A percentile compares a stretch with the other conserved stretches of the same genome.
These are phyloP conservation scores for Talaromyces ruber DNA, from an alignment of 495 filamentous ascomycete species.

Conservation along the genomic window DNA sequence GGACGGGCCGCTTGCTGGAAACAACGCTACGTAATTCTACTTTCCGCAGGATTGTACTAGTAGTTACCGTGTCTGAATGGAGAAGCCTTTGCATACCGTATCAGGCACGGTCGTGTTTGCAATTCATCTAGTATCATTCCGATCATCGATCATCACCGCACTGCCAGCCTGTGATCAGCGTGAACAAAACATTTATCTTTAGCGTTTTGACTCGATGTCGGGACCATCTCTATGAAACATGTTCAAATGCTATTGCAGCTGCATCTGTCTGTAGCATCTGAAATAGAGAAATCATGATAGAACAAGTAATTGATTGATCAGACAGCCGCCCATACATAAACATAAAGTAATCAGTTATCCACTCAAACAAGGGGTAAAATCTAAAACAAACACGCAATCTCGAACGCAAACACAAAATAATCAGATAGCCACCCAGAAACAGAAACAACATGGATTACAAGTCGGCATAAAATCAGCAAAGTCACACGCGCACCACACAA, in stretches of 20 bases:
- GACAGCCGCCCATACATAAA: slow-evolving; percentile 35
- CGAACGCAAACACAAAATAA: slow-evolving; percentile 12
- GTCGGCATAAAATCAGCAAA: slow-evolving; percentile 8
- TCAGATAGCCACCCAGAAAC: slow-evolving; percentile 25
- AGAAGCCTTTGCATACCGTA: neutral
- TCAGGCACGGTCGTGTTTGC: neutral
- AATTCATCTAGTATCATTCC: neutral
- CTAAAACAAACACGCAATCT: slow-evolving; percentile 18
- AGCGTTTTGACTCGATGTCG: neutral
- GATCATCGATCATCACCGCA: neutral
- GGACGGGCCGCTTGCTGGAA: slow-evolving; percentile 7
- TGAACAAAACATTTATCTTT: neutral
- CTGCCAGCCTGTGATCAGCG: neutral
- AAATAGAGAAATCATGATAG: slow-evolving; percentile 10
- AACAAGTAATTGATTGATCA: slow-evolving; percentile 29
- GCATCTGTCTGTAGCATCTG: neutral
- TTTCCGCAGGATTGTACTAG: neutral
- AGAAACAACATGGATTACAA: slow-evolving; percentile 14
- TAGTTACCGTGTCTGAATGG: neutral
- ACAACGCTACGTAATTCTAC: neutral
- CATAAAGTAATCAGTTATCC: slow-evolving; percentile 18
- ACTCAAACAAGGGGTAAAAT: slow-evolving; percentile 22
- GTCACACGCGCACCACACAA: slow-evolving; percentile 3
- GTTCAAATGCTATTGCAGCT: neutral
- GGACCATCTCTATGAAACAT: neutral